These are phyloP conservation scores for Trichomonas gallinae DNA, from an alignment of 208 protist species.

Conservation along the genomic window DNA sequence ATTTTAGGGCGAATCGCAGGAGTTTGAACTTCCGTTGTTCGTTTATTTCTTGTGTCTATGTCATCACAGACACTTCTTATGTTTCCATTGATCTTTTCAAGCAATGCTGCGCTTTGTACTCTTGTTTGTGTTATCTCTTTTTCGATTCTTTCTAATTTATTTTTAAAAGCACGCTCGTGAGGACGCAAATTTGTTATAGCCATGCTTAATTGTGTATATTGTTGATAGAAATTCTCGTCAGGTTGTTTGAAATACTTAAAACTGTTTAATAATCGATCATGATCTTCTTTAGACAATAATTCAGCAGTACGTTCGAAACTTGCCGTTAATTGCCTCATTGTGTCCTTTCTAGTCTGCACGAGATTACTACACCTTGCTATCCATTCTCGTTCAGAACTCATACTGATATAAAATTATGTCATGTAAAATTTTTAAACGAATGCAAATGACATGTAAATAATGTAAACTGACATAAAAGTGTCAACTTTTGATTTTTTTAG, in stretches of 20 bases:
- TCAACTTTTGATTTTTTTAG: too few species aligned
- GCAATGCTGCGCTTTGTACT: background rate
- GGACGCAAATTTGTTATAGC: background rate
- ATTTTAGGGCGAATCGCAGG: background rate
- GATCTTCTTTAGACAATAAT: background rate
- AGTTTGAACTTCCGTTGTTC: background rate
- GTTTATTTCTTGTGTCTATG: background rate
- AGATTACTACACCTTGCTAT: background rate
- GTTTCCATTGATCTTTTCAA: background rate
- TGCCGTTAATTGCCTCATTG: background rate
- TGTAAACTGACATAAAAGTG: too few species aligned
- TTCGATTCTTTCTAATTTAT: background rate
- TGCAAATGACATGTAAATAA: too few species aligned
- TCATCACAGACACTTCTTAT: background rate
- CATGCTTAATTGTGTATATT: background rate
- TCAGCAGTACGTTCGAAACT: background rate
- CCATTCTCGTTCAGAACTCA: background rate
- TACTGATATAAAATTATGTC: background rate
- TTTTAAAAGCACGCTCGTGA: background rate
- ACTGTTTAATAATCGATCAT: background rate
- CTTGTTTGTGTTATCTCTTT: background rate
- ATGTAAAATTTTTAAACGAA: too few species aligned
- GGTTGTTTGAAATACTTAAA: background rate
- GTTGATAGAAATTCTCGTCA: background rate
- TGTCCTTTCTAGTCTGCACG: background rate